Evolutionary conservation across 2,329 filamentous ascomycete genomes (phyloP).

Genomic region (Colletotrichum tanaceti): DNA sequence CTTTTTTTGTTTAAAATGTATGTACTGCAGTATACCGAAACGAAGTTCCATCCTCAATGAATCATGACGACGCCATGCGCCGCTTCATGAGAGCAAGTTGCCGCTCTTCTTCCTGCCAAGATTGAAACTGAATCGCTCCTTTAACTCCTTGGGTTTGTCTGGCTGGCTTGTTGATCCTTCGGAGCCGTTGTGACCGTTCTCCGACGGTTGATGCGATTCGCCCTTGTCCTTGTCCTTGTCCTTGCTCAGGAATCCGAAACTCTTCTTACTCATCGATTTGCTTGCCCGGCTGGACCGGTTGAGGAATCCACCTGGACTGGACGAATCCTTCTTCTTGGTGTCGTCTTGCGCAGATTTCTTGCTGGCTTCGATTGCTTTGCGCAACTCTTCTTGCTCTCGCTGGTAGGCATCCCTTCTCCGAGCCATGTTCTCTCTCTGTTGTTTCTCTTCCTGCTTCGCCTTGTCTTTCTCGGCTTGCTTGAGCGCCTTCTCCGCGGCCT

Average conservation of each 20-base stretch:
- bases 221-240: slow-evolving; percentile 56
- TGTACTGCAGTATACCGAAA: slow-evolving; percentile 31
- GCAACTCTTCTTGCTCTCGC: slow-evolving; percentile 71
- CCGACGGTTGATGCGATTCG: slow-evolving; percentile 43
- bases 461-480: slow-evolving; percentile 60
- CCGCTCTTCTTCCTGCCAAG: slow-evolving; percentile 79
- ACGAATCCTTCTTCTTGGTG: slow-evolving; percentile 54
- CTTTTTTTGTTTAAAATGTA: slow-evolving; percentile 25
- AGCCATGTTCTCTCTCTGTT: slow-evolving; percentile 52
- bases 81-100: slow-evolving; percentile 48
- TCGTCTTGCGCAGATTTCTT: slow-evolving; percentile 68
- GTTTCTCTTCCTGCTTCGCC: slow-evolving; percentile 57
- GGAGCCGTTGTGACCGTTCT: slow-evolving; percentile 48
- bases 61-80: slow-evolving; percentile 3
- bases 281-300: slow-evolving; percentile 77
- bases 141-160: slow-evolving; percentile 64
- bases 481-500: slow-evolving; percentile 62
- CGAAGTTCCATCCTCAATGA: slow-evolving; percentile 2
- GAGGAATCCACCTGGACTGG: slow-evolving; percentile 62
- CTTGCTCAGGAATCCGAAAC: slow-evolving; percentile 74
- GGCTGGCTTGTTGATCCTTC: slow-evolving; percentile 45
- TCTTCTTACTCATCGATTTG: slow-evolving; percentile 83
- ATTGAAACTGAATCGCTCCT: slow-evolving; percentile 74
- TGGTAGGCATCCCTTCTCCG: slow-evolving; percentile 55
- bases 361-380: slow-evolving; percentile 73